Base-by-base conservation (phyloP, 371 early-diverging fungal genomes). In the Scutellospora calospora region DNA sequence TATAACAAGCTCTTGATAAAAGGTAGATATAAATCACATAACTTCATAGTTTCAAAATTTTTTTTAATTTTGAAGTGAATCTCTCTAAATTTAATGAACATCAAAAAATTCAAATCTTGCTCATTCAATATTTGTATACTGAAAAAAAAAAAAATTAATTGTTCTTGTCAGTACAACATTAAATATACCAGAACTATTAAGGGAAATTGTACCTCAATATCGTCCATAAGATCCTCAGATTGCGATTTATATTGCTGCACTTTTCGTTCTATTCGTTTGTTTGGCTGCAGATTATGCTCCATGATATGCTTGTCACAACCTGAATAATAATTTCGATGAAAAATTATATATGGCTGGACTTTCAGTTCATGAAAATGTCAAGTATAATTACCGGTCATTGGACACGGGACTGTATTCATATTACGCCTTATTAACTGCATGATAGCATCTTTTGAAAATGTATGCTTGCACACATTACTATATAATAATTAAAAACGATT, bases 261-360 rank as follows among this genome's bases (percentile, higher is more conserved):
- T 22, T 74, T 74, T 57, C 75, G 54, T 55, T 33, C 75, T 18
- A 74, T 35, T 4, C 25, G 11, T 55, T 57, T 74, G 45, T 74
- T 57, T 33, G 33, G 55, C 22, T 31, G 27, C 9, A 74, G 75
- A 57, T 74, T 38, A 74, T 57, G 54, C 55, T 52, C 54, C 57
- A 35, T 74, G 18, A 74, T 74, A 8, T 57, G 57, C 35, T 57
- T 74, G 14, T 74, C 75, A 38, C 75, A 74, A 38, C 75, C 75
- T 57, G 25, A 55, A 57, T 20, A 20, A 68, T 33, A 68, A 22
- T 35, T 31, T 20, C 31, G 33, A 33, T 29, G 8, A 33, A 16
- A 38, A n/a, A 8, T 38, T 38, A 38, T 38, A 38, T 38, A 38
- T n/a, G 57, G 5, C 3, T 20, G 4, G 57, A 57, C 22, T 57